Base-by-base conservation (phyloP, 2,329 filamentous ascomycete genomes). In the Thelonectria olida region DNA sequence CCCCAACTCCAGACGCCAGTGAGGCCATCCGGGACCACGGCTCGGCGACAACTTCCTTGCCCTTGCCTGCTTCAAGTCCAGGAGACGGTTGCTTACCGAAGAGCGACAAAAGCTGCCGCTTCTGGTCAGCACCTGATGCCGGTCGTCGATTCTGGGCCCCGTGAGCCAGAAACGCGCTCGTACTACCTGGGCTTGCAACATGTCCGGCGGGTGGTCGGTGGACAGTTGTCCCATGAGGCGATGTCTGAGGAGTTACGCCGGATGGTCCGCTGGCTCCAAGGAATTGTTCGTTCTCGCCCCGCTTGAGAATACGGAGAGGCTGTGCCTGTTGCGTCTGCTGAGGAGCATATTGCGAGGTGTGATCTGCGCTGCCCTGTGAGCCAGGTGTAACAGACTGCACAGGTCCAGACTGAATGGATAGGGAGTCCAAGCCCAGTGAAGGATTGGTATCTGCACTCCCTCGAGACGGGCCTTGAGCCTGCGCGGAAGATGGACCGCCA, bases 81-180 rank as follows among this genome's bases (percentile, higher is more conserved):
- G 70, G 67, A 9, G 69, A 69, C 36, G 62, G 62, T 36, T 68
- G 70, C 69, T 85, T 86, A 23, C 85, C 84, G 70, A 92, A 91
- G 2, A 92, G 82, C 5, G 88, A 90, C 12, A 92, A 79, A 79
- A 84, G 19, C 62, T 75, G 69, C 58, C 70, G 65, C 60, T 77
- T 77, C 63, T 78, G 74, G 19, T 74, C 71, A 28, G 67, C 63
- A 4, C 74, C 67, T n/a, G 68, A 74, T 27, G 72, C 68, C 3
- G 72, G 62, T 8, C 70, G 67, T 39, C 65, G 61, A 49, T 47
- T 57, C 19, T 17, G 39, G 22, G 20, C 13, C 13, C 48, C 54
- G n/a, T 65, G 52, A 48, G 57, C 41, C 38, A 71, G 65, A 20
- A 66, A 67, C 19, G 65, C 62, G n/a, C 61, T 50, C 22, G 58